Evolutionary conservation across 2,329 filamentous ascomycete species (phyloP).

Genomic region (Neofusicoccum ribis): DNA sequence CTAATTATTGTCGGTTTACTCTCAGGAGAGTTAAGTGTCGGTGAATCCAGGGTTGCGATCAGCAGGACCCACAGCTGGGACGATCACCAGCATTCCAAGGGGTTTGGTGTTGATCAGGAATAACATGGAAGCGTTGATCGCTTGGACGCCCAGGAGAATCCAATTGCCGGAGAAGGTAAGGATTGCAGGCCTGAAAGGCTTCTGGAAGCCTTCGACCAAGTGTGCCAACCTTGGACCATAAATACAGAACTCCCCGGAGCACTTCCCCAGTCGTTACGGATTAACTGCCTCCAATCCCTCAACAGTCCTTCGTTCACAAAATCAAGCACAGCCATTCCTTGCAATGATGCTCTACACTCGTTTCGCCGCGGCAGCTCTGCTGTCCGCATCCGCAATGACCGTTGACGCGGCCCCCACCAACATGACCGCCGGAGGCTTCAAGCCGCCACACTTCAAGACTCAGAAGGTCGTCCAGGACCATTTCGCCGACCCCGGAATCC

Average conservation of each 20-base stretch:
- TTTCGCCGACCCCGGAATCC: conserved; percentile 41
- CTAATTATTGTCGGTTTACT: not conserved
- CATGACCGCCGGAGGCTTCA: not conserved
- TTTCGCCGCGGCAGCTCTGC: conserved; percentile 7
- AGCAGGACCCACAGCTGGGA: conserved; percentile 12
- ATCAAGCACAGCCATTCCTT: not conserved
- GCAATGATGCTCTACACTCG: conserved; percentile 8
- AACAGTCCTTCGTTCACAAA: not conserved
- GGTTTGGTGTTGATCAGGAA: conserved; percentile 1
- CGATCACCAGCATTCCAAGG: conserved; percentile 9
- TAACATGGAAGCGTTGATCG: not conserved
- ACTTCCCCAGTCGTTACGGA: not conserved
- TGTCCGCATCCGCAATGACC: not conserved
- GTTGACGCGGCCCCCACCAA: conserved; percentile 5
- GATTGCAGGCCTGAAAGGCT: conserved; percentile 10
- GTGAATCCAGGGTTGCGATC: conserved; percentile 13
- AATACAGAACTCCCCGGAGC: not conserved
- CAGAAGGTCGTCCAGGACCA: not conserved
- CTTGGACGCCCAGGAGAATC: conserved; percentile 8
- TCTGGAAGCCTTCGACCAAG: not conserved
- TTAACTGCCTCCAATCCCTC: not conserved
- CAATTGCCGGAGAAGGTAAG: not conserved
- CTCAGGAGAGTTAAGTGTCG: conserved; percentile 13
- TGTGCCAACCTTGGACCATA: not conserved
- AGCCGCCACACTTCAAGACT: conserved; percentile 10